Evolutionary conservation across 2,329 filamentous ascomycete genomes (phyloP), one percentile per base, ranked within the genome.

Genomic region (Beauveria asiatica): DNA sequence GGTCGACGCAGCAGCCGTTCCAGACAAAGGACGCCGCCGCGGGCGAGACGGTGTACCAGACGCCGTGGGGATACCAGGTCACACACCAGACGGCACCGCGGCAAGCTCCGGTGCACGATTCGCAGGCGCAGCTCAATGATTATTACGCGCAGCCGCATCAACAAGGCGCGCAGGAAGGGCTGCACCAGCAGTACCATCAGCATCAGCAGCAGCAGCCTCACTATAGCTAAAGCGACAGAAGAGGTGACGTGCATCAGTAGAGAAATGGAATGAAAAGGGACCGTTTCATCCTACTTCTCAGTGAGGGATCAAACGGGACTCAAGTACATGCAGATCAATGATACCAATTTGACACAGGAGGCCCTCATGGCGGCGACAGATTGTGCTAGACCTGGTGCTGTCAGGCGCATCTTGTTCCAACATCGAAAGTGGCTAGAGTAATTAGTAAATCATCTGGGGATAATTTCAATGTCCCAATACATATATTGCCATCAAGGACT

Each of bases 1-100:
- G 53, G 53, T 61, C 59, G 39, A 53, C 39, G 16, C 45, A 57
- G 53, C 59, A 61, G 46, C n/a, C 59, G 7, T 61, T 61, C 23
- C 46, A 33, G 59, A 61, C 59, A 9, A 57, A 57, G 27, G 45
- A 46, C 4, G 53, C 39, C n/a, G 41, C 17, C 13, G 53, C 21
- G 13, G 41, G 41, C 19, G 53, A 51, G 45, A 57, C 53, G n/a
- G 50, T 61, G 21, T 57, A 52, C 48, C 59, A 57, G 53, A 61
- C 59, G 41, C 37, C 59, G 5, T 61, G 59, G 59, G 59, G 59
- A 17, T 57, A 61, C 23, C 30, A 48, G 10, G 39, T 51, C 39
- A 49, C 59, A 1, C 45, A 51, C 23, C 16, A 55, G 30, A 33
- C 42, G 16, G 37, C 21, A 6, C 25, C 44, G 17, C 44, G 27